Conservation (phyloP, 2,329 filamentous ascomycete species). For the Lachnellula hyalina region DNA sequence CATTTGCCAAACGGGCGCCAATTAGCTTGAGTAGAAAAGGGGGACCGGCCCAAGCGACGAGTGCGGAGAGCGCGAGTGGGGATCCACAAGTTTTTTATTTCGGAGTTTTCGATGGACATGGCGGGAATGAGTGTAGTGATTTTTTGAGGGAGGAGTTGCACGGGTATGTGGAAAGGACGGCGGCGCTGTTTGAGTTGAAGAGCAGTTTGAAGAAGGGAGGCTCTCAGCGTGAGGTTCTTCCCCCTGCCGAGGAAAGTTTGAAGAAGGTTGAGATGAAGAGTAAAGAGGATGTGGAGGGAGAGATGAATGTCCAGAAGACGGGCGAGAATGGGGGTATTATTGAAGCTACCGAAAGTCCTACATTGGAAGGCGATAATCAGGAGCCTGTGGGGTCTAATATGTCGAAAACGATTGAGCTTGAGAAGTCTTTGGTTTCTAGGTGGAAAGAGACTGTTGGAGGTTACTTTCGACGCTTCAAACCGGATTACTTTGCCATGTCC, state of each 20-base stretch:
- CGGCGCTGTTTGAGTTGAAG: slow-evolving; percentile 67
- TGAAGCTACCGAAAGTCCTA: slow-evolving; percentile 34
- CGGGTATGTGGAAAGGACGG: slow-evolving; percentile 80
- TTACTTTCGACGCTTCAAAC: slow-evolving; percentile 88
- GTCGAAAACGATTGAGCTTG: slow-evolving; percentile 59
- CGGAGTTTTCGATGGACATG: slow-evolving; percentile 93
- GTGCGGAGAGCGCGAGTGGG: slow-evolving; percentile 71
- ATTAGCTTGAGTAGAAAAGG: slow-evolving; percentile 43
- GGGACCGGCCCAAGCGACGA: slow-evolving; percentile 45
- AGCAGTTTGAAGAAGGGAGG: slow-evolving; percentile 59
- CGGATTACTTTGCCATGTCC: slow-evolving; percentile 61
- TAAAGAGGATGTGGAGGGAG: slow-evolving; percentile 38
- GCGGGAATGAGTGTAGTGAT: slow-evolving; percentile 79
- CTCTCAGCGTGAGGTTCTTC: slow-evolving; percentile 27
- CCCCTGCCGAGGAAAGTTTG: slow-evolving; percentile 35
- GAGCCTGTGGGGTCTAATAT: slow-evolving; percentile 37
- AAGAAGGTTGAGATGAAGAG: slow-evolving; percentile 45
- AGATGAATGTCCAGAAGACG: slow-evolving; percentile 8
- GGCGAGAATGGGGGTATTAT: slow-evolving; percentile 30
- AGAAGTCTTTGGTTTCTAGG: slow-evolving; percentile 64
- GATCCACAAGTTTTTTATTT: slow-evolving; percentile 98
- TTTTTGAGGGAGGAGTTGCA: slow-evolving; percentile 83
- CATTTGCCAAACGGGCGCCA: slow-evolving; percentile 81
- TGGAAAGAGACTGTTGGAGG: slow-evolving; percentile 87
- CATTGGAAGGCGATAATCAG: slow-evolving; percentile 35